A percentile compares a stretch with the other conserved stretches of the same genome.
Evolutionary conservation across 305 asterid species (phyloP).

Genomic region (Euphrasia arctica): DNA sequence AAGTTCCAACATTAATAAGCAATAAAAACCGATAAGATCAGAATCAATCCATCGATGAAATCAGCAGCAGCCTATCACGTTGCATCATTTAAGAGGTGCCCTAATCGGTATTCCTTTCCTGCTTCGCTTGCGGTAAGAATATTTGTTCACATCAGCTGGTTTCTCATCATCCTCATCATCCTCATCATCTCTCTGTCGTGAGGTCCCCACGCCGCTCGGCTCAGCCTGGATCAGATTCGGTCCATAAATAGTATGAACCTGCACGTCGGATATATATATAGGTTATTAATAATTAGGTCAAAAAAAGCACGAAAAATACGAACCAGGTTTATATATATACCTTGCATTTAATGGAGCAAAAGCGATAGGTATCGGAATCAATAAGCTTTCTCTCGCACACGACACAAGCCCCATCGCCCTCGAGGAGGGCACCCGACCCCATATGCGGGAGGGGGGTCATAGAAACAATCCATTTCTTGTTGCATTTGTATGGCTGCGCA

Average conservation of each 20-base stretch:
- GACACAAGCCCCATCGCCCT: constrained; percentile 37
- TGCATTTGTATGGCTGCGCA: constrained; percentile 38
- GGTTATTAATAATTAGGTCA: not conserved
- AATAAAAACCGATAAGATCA: not conserved
- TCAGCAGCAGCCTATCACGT: not conserved
- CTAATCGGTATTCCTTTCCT: constrained; percentile 42
- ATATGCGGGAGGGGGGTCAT: constrained; percentile 41
- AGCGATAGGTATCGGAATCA: constrained; percentile 28
- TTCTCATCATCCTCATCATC: not conserved
- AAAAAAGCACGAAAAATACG: not conserved
- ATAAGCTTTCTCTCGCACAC: constrained; percentile 37
- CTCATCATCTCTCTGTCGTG: not conserved
- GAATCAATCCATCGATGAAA: too few relatives aligned
- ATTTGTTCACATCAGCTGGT: not conserved
- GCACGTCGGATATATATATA: too few relatives aligned
- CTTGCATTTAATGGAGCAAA: constrained; percentile 44
- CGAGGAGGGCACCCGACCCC: constrained; percentile 40
- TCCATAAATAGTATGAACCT: too few relatives aligned
- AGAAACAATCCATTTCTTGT: constrained; percentile 41
- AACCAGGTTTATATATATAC: not conserved
- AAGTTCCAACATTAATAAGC: not conserved
- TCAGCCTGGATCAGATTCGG: not conserved
- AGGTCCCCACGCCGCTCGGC: not conserved
- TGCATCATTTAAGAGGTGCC: constrained; percentile 26
- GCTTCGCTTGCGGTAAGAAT: constrained; percentile 13